Evolutionary conservation across 805 yeast genomes (phyloP), one percentile per base, ranked within the genome.

Genomic region (Cyberlindnera saturnus): DNA sequence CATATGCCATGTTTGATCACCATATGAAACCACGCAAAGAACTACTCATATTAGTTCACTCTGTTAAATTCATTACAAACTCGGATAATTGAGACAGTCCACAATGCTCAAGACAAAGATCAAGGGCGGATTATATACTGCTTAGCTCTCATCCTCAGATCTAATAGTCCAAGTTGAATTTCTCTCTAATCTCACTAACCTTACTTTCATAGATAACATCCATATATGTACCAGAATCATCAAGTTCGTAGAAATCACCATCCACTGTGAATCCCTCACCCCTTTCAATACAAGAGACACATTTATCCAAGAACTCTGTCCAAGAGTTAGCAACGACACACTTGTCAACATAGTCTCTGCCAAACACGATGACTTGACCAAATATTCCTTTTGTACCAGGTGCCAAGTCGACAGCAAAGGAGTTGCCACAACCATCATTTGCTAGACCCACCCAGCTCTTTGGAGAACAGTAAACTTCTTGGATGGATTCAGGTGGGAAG

Each of bases 321-420:
- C 95, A 91, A 43, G 82, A 84, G 40, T 80, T 77, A 15, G 97
- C 95, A 43, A 93, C 70, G 33, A 85, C 90, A 63, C 77, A 88
- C 60, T 93, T 93, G 33, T 85, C 79, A 66, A 93, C 97, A 60
- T 81, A 91, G 51, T 91, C 98, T 59, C 97, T 81, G 32, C 99
- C 99, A 63, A 86, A 91, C 43, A 89, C 60, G 48, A 91, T 91
- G 17, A 93, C 82, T 66, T 91, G 99, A 33, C 98, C 99, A 77
- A 85, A 80, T 45, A 69, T 73, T 35, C 96, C 96, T 23, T 66
- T 66, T 7, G 81, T 74, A 7, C 87, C 96, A 1, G 93, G 91
- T 3, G 86, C 81, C 45, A 91, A 71, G 65, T 91, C 99, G 14
- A 93, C 69, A 40, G 88, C 98, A 49, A 91, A 81, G 62, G 88